A percentile compares a stretch with the other conserved stretches of the same genome.
These are phyloP conservation scores for Ichthyophthirius multifiliis DNA, from an alignment of 169 alveolate species.

Conservation along the genomic window DNA sequence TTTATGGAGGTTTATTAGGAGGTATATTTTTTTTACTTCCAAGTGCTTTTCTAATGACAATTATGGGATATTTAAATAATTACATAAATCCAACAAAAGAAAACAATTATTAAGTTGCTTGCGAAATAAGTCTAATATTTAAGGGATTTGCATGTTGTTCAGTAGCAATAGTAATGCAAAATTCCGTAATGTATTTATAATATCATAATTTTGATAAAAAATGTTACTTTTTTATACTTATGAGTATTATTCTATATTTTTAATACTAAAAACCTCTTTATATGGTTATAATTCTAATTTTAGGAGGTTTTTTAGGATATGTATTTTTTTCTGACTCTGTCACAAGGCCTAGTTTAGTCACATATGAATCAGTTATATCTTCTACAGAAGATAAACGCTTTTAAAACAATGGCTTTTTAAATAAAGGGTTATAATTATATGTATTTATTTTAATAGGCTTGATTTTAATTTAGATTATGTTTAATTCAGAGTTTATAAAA, in stretches of 20 bases:
- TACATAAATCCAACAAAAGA: neutral
- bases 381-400: neutral
- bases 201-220: neutral
- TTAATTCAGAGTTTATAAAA: neutral
- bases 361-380: neutral
- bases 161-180: neutral
- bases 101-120: neutral
- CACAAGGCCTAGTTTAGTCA: neutral
- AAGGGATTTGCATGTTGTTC: constrained; percentile 6
- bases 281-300: neutral
- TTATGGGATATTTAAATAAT: neutral
- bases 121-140: neutral
- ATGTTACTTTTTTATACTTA: neutral
- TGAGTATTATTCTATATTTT: neutral
- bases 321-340: neutral
- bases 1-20: neutral
- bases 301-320: neutral
- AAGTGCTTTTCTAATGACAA: neutral
- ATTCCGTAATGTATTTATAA: neutral
- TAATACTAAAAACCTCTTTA: neutral
- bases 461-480: neutral
- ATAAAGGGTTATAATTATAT: neutral
- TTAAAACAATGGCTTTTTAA: neutral
- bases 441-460: neutral
- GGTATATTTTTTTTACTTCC: neutral